These are phyloP conservation scores for Volutella citrinella DNA, from an alignment of 2,329 filamentous ascomycete genomes.

Conservation along the genomic window DNA sequence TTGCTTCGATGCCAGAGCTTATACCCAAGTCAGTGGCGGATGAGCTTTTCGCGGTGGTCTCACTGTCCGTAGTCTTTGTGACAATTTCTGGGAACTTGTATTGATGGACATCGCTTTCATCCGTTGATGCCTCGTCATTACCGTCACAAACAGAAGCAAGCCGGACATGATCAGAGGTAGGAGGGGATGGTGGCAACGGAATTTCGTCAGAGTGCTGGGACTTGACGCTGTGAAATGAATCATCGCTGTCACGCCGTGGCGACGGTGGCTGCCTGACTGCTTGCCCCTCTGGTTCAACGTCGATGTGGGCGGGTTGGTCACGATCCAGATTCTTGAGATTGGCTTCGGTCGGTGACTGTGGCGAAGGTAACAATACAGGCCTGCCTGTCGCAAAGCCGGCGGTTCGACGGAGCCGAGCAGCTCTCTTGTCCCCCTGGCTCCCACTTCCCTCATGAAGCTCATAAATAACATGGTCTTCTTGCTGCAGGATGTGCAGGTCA, in stretches of 20 bases:
- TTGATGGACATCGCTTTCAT: no score
- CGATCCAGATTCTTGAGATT: no score
- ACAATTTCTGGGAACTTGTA: no score
- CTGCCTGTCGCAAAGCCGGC: constrained; percentile 27
- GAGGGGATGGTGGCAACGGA: constrained; percentile 42
- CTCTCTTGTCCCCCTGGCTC: constrained; percentile 22
- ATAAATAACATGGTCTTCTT: constrained; percentile 12
- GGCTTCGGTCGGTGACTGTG: no score
- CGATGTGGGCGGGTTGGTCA: constrained; percentile 29
- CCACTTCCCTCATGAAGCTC: constrained; percentile 33
- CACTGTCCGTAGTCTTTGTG: no score
- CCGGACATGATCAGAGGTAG: constrained; percentile 38
- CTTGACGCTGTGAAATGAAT: constrained; percentile 54
- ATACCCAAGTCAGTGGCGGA: no score
- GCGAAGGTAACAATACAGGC: no score
- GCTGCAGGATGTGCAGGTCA: constrained; percentile 9
- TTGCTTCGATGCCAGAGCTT: no score
- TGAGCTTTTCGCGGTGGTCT: no score
- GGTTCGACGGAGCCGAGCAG: constrained; percentile 29
- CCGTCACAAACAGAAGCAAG: no score
- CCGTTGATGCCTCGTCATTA: no score
- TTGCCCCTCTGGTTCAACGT: neutral
- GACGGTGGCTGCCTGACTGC: constrained; percentile 5
- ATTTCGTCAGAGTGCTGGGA: constrained; percentile 46
- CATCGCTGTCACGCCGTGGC: constrained; percentile 28